Percentiles rank a stretch among this genome's conserved stretches.
phyloP scores from a whole-genome alignment of 441 rosid genomes.

The Dalechampia spathulata region DNA sequence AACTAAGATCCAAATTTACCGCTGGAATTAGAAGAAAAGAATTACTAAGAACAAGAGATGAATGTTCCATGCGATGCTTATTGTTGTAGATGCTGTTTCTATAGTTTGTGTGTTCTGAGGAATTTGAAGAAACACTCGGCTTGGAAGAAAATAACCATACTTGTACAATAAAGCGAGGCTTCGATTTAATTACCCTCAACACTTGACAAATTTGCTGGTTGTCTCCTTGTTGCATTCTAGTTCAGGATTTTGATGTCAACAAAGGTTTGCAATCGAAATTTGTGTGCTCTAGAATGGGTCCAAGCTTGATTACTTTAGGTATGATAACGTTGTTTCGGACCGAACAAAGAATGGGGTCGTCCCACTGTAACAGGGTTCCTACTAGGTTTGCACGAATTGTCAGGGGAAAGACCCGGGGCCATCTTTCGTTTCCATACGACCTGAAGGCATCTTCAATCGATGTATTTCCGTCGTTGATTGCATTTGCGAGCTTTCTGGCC shows the following conservation, averaged over 20 bases:
- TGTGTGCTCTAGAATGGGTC: constrained; percentile 80
- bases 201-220: no score
- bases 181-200: no score
- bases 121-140: no score
- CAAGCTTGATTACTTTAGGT: constrained; percentile 63
- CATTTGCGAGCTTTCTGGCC: constrained; percentile 49
- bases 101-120: no score
- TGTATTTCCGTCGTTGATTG: constrained; percentile 33
- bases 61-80: no score
- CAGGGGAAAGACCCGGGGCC: constrained; percentile 67
- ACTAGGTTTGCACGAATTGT: constrained; percentile 60
- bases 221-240: not conserved
- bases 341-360: constrained; percentile 50
- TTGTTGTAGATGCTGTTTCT: no score
- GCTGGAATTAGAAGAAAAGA: no score
- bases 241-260: constrained; percentile 12
- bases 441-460: constrained; percentile 48
- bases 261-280: constrained; percentile 73
- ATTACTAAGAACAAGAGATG: no score
- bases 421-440: constrained; percentile 52
- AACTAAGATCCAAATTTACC: no score
- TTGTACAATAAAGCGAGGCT: no score
- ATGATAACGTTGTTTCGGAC: constrained; percentile 49
- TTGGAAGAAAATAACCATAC: no score
- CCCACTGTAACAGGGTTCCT: constrained; percentile 70